Percentiles rank a stretch among this genome's conserved stretches.
These are phyloP conservation scores for Tylopilus sp. DNA, from an alignment of 1,284 basidiomycete genomes.

Conservation along the genomic window DNA sequence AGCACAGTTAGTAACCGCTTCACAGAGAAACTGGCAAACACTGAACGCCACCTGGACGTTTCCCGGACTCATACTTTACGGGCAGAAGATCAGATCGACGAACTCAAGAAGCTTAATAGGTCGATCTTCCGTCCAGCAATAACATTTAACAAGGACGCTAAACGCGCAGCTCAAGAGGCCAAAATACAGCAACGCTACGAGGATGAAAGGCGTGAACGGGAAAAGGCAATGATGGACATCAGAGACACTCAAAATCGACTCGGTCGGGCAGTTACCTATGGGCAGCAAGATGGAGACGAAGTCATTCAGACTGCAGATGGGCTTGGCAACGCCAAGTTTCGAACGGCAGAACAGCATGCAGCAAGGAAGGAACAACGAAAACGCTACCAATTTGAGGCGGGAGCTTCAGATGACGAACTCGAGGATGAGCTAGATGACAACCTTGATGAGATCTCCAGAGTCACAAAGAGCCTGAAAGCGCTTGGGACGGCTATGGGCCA, in stretches of 20 bases:
- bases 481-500: conserved; percentile 83
- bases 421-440: conserved; percentile 93
- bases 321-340: conserved; percentile 40
- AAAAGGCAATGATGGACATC: conserved; percentile 83
- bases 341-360: conserved; percentile 48
- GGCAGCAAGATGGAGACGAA: conserved; percentile 47
- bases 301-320: conserved; percentile 38
- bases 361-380: conserved; percentile 69
- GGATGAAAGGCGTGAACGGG: conserved; percentile 83
- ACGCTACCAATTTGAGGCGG: conserved; percentile 94
- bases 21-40: conserved; percentile 86
- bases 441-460: conserved; percentile 83
- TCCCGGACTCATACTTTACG: conserved; percentile 87
- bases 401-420: conserved; percentile 92
- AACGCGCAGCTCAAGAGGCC: conserved; percentile 88
- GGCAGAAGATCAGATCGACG: conserved; percentile 91
- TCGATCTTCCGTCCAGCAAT: conserved; percentile 95
- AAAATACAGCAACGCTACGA: conserved; percentile 87
- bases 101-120: conserved; percentile 90
- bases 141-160: conserved; percentile 88
- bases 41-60: conserved; percentile 94
- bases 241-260: conserved; percentile 86
- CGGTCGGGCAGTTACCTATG: conserved; percentile 70
- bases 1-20: not conserved
- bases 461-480: conserved; percentile 81